phyloP scores from a whole-genome alignment of 345 rosid genomes.

The Sonneratia alba region DNA sequence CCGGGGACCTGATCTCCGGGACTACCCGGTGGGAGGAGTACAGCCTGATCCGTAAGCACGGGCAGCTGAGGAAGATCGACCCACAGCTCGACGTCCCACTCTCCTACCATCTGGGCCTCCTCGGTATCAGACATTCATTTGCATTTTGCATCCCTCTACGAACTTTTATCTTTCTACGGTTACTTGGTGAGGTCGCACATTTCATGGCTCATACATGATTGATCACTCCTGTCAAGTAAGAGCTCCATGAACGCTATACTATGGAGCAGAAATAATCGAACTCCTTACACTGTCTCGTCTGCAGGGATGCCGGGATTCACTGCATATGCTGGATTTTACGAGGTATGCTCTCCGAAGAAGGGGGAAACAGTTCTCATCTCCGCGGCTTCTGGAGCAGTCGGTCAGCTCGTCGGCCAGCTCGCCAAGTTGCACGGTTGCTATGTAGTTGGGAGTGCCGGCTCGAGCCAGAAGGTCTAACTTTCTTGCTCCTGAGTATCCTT shows the following conservation, averaged over 20 bases:
- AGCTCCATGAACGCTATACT: too few relatives aligned
- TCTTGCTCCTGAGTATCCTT: not conserved
- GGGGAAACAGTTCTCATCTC: constrained; percentile 11
- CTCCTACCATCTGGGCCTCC: constrained; percentile 65
- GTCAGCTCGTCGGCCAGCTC: constrained; percentile 16
- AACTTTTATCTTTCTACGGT: too few relatives aligned
- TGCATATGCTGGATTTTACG: constrained; percentile 13
- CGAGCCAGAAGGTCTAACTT: constrained; percentile 1
- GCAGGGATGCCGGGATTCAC: constrained; percentile 8
- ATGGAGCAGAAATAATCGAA: too few relatives aligned
- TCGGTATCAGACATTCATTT: constrained; percentile 31
- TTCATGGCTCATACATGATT: too few relatives aligned
- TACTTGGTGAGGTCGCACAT: too few relatives aligned
- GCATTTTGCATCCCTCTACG: too few relatives aligned
- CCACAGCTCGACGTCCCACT: constrained; percentile 37
- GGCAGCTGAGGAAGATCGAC: constrained; percentile 39
- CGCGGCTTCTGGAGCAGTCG: constrained; percentile 15
- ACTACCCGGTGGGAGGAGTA: constrained; percentile 14
- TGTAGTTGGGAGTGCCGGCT: constrained; percentile 10
- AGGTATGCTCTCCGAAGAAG: constrained; percentile 14
- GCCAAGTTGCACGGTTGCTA: constrained; percentile 13
- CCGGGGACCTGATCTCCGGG: constrained; percentile 53
- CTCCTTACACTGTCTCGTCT: not conserved
- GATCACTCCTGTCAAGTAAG: too few relatives aligned
- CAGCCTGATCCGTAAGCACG: too few relatives aligned